phyloP scores from a whole-genome alignment of 805 yeast genomes.

The Spathaspora girioi region DNA sequence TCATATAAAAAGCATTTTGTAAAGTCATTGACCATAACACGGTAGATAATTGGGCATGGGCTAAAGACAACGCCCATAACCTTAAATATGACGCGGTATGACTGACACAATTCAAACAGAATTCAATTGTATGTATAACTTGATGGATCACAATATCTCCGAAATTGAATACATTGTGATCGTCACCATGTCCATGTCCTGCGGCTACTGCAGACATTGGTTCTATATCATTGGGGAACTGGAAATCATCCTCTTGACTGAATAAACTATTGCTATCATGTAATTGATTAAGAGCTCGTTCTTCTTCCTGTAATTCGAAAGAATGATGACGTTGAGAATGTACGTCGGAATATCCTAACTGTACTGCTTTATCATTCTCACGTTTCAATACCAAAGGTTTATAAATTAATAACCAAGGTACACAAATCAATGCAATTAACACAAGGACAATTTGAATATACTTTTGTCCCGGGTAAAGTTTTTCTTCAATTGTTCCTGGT shows the following conservation, averaged over 20 bases:
- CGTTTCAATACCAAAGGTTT: conserved; percentile 54
- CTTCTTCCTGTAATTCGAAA: conserved; percentile 42
- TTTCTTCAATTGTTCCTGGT: conserved; percentile 68
- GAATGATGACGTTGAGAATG: conserved; percentile 41
- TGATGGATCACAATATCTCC: conserved; percentile 77
- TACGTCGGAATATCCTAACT: conserved; percentile 36
- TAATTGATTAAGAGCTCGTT: conserved; percentile 21
- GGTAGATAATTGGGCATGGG: conserved; percentile 73
- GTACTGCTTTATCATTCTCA: conserved; percentile 30
- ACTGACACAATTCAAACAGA: conserved; percentile 74
- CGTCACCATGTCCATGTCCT: conserved; percentile 37
- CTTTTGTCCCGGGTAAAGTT: conserved; percentile 62
- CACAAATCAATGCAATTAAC: conserved; percentile 59
- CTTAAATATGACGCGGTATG: conserved; percentile 78
- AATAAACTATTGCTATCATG: conserved; percentile 12
- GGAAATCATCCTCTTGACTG: conserved; percentile 17
- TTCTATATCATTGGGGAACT: conserved; percentile 36
- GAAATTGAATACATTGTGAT: conserved; percentile 37
- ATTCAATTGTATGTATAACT: conserved; percentile 77
- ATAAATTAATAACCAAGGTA: conserved; percentile 67
- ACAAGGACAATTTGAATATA: conserved; percentile 56
- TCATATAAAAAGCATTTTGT: conserved; percentile 53
- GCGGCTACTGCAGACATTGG: conserved; percentile 27
- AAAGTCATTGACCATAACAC: conserved; percentile 79
- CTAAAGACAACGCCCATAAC: conserved; percentile 75